A percentile compares a stretch with the other conserved stretches of the same genome.
Conservation (phyloP, 2,329 filamentous ascomycete species). For the Penicillium sp. region DNA sequence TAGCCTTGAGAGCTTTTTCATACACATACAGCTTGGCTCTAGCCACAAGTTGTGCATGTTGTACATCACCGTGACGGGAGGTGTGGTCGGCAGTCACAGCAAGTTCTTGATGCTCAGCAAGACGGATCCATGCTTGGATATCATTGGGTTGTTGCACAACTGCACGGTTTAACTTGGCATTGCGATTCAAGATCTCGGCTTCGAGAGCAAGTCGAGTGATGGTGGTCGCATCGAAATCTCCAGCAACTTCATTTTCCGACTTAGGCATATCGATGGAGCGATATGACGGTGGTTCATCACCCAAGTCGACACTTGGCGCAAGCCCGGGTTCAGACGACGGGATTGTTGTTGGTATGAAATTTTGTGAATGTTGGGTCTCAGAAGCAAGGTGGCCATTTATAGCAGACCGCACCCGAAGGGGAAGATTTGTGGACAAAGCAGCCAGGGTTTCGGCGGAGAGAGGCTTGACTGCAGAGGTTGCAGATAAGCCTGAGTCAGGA, state of each 20-base stretch:
- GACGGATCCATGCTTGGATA: conserved; percentile 68
- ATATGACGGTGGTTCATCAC: conserved; percentile 47
- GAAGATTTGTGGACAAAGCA: neutral
- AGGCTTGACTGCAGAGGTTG: neutral
- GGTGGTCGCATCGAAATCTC: conserved; percentile 42
- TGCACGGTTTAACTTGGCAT: conserved; percentile 59
- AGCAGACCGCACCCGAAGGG: neutral
- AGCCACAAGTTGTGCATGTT: conserved; percentile 66
- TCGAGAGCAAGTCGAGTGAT: conserved; percentile 39
- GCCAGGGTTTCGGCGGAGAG: neutral
- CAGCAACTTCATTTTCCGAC: conserved; percentile 47
- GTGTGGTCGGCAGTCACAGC: conserved; percentile 54
- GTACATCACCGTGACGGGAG: conserved; percentile 59
- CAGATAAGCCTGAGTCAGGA: neutral
- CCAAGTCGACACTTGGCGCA: conserved; percentile 39
- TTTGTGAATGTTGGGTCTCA: neutral
- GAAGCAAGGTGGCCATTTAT: neutral
- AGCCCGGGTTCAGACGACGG: neutral
- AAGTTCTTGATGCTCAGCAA: conserved; percentile 75
- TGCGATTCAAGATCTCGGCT: conserved; percentile 44
- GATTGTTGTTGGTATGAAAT: conserved; percentile 2
- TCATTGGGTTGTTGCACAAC: conserved; percentile 67
- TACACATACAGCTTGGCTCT: conserved; percentile 79
- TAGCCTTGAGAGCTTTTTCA: conserved; percentile 68
- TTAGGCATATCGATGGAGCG: conserved; percentile 62